Evolutionary conservation across 805 yeast genomes (phyloP).

Genomic region (Monosporozyma yasuniensis): DNA sequence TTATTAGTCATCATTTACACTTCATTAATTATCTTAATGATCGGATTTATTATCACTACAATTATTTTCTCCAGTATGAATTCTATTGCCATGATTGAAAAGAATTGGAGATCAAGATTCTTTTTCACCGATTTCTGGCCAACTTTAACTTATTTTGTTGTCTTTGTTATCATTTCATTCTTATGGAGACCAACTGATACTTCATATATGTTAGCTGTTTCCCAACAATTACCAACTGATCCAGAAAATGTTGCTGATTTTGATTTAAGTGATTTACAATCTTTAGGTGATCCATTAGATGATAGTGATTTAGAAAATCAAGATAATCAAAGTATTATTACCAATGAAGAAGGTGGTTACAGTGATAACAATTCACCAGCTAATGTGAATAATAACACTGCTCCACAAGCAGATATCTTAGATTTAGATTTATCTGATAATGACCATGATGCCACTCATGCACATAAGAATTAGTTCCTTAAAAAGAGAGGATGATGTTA

Average conservation of each 20-base stretch:
- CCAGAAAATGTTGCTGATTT: slow-evolving; percentile 61
- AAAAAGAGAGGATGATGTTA: background rate
- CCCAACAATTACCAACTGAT: slow-evolving; percentile 83
- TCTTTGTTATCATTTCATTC: slow-evolving; percentile 75
- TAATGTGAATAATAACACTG: background rate
- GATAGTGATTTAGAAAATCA: slow-evolving; percentile 33
- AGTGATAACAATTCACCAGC: background rate
- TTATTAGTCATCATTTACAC: slow-evolving; percentile 66
- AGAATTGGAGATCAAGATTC: slow-evolving; percentile 87
- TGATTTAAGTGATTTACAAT: slow-evolving; percentile 48
- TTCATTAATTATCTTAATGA: slow-evolving; percentile 60
- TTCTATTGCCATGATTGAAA: slow-evolving; percentile 66
- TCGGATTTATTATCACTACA: slow-evolving; percentile 62
- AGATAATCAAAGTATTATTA: slow-evolving; percentile 19
- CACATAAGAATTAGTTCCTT: background rate
- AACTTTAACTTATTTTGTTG: slow-evolving; percentile 72
- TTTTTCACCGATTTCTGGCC: slow-evolving; percentile 94
- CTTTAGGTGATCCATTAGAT: slow-evolving; percentile 33
- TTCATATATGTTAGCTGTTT: slow-evolving; percentile 87
- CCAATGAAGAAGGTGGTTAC: slow-evolving; percentile 6
- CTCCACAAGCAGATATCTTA: slow-evolving; percentile 10
- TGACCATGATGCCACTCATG: slow-evolving; percentile 10
- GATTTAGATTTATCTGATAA: slow-evolving; percentile 29
- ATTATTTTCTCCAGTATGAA: slow-evolving; percentile 67
- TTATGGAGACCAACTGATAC: slow-evolving; percentile 98